Evolutionary conservation across 176 grass and related monocot species (phyloP).

Genomic region (Oryza nivara): DNA sequence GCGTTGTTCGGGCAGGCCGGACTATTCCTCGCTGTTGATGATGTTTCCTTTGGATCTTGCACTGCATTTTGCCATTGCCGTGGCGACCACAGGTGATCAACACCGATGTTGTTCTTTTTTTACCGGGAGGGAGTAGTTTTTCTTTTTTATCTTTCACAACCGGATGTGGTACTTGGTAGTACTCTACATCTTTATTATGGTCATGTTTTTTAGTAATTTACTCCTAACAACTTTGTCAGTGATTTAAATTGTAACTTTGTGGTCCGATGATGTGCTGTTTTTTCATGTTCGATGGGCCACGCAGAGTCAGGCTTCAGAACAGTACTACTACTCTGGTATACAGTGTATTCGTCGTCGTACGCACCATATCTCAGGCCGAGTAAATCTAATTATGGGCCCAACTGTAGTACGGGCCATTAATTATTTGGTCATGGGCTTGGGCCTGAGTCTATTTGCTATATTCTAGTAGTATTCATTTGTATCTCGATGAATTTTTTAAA

Average conservation of each 20-base stretch:
- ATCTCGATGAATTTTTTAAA: no score
- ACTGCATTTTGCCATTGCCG: neutral
- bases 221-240: no score
- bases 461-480: no score
- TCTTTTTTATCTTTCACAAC: neutral
- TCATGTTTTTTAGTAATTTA: neutral
- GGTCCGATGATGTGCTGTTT: neutral
- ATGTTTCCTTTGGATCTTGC: neutral
- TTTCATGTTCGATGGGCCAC: neutral
- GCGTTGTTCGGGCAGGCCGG: neutral
- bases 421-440: neutral
- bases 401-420: neutral
- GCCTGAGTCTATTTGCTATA: neutral
- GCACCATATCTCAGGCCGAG: neutral
- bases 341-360: neutral
- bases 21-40: neutral
- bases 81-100: neutral
- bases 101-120: neutral
- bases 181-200: neutral
- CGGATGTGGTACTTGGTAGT: neutral
- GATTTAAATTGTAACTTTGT: neutral
- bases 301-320: neutral
- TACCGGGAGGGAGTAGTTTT: neutral
- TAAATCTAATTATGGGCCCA: neutral
- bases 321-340: neutral